Evolutionary conservation across 129 eudicot genomes (phyloP).

Genomic region (Kitagawia praeruptora): DNA sequence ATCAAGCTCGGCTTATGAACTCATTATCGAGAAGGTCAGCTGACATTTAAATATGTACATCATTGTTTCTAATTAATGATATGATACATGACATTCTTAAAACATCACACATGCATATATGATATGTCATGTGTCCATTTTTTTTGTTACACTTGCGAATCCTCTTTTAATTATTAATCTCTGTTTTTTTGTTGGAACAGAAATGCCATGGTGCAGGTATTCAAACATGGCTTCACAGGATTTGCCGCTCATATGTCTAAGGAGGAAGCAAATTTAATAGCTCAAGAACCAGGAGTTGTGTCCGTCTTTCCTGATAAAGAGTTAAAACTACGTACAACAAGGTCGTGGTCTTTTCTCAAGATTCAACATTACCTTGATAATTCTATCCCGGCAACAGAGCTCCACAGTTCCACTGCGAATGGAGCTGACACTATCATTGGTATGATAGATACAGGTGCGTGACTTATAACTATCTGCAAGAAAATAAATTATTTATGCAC

Average conservation of each 20-base stretch:
- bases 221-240: constrained; percentile 70
- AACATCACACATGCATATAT: too few relatives aligned
- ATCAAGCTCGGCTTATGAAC: not conserved
- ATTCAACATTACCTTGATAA: constrained; percentile 29
- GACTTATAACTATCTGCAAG: not conserved
- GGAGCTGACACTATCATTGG: constrained; percentile 62
- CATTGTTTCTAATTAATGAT: too few relatives aligned
- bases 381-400: constrained; percentile 12
- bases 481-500: not conserved
- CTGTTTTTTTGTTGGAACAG: constrained; percentile 21
- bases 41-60: too few relatives aligned
- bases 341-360: constrained; percentile 84
- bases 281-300: constrained; percentile 57
- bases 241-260: constrained; percentile 69
- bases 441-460: constrained; percentile 64
- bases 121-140: too few relatives aligned
- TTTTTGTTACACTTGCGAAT: not conserved
- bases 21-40: not conserved
- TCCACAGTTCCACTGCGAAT: constrained; percentile 14
- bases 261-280: constrained; percentile 52
- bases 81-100: too few relatives aligned
- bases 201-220: constrained; percentile 47
- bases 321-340: constrained; percentile 65
- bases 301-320: constrained; percentile 78
- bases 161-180: not conserved